Conservation (phyloP, 768 basidiomycete species). For the Termitomyces titanicus region DNA sequence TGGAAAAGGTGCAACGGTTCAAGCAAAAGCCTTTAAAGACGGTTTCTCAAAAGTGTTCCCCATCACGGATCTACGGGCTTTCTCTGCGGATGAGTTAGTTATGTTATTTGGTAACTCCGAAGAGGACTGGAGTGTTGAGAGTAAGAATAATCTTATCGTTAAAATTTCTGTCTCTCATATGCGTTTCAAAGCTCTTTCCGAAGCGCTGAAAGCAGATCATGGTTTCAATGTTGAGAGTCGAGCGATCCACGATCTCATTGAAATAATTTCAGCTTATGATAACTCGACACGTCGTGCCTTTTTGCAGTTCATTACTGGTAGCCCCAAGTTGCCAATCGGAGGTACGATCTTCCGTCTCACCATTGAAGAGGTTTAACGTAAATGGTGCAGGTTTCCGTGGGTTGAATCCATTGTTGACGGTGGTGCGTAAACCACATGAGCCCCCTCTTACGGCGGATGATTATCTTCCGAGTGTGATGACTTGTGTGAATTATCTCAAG, state of each 20-base stretch:
- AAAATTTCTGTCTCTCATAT: conserved; percentile 9
- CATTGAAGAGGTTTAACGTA: neutral
- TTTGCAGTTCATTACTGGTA: conserved; percentile 96
- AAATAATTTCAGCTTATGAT: conserved; percentile 83
- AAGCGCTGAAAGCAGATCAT: conserved; percentile 94
- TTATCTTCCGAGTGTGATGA: conserved; percentile 97
- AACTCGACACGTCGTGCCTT: conserved; percentile 73
- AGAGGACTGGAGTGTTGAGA: conserved; percentile 95
- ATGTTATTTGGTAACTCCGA: conserved; percentile 95
- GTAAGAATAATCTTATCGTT: conserved; percentile 41
- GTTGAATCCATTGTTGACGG: conserved; percentile 89
- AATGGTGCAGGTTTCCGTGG: conserved; percentile 78
- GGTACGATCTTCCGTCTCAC: conserved; percentile 45
- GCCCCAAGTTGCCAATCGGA: conserved; percentile 93
- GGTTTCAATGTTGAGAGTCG: conserved; percentile 96
- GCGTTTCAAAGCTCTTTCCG: conserved; percentile 63
- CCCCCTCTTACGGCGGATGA: conserved; percentile 87
- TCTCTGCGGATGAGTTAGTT: conserved; percentile 92
- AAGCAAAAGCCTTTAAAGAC: conserved; percentile 89
- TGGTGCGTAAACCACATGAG: conserved; percentile 96
- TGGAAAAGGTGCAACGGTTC: conserved; percentile 70
- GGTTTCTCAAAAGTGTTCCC: conserved; percentile 98
- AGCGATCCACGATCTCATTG: conserved; percentile 83
- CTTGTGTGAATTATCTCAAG: conserved; percentile 96
- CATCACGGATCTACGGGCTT: conserved; percentile 83